phyloP scores from a whole-genome alignment of 2,329 filamentous ascomycete genomes.

The Colletotrichum musae region DNA sequence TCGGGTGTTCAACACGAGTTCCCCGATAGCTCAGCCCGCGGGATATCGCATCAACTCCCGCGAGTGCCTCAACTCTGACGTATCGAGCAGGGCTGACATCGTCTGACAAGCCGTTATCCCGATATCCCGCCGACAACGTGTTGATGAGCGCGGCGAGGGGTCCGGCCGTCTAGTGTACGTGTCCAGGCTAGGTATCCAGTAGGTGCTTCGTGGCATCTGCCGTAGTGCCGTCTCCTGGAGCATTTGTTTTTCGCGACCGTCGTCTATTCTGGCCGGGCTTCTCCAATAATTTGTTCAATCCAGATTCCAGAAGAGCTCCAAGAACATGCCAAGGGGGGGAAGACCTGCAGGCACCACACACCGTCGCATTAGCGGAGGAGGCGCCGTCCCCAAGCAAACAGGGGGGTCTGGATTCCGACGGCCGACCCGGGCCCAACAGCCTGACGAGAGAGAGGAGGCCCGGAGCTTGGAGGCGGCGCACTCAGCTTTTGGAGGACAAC shows the following conservation, averaged over 20 bases:
- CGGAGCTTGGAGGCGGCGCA: conserved; percentile 11
- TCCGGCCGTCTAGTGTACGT: too few relatives aligned
- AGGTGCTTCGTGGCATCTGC: conserved; percentile 9
- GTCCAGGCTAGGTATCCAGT: neutral
- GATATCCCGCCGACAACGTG: conserved; percentile 14
- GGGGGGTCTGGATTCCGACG: conserved; percentile 33
- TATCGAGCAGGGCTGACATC: conserved; percentile 11
- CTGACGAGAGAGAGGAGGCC: neutral
- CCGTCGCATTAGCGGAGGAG: conserved; percentile 31
- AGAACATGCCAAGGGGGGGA: conserved; percentile 32
- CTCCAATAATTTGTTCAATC: conserved; percentile 16
- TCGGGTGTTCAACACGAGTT: conserved; percentile 36
- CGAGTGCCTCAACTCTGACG: conserved; percentile 18
- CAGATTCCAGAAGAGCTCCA: conserved; percentile 31
- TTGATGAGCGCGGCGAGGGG: neutral
- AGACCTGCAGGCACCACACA: conserved; percentile 28
- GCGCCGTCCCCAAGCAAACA: conserved; percentile 8
- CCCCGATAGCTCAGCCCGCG: conserved; percentile 2
- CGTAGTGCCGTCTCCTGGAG: too few relatives aligned
- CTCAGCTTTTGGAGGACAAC: conserved; percentile 31
- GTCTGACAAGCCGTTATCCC: conserved; percentile 13
- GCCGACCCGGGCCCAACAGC: conserved; percentile 37
- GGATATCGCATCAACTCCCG: conserved; percentile 17
- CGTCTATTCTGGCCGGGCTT: conserved; percentile 31
- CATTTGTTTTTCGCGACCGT: conserved; percentile 19